These are phyloP conservation scores for Calonectria ilicicola DNA, from an alignment of 2,329 filamentous ascomycete species.

Conservation along the genomic window DNA sequence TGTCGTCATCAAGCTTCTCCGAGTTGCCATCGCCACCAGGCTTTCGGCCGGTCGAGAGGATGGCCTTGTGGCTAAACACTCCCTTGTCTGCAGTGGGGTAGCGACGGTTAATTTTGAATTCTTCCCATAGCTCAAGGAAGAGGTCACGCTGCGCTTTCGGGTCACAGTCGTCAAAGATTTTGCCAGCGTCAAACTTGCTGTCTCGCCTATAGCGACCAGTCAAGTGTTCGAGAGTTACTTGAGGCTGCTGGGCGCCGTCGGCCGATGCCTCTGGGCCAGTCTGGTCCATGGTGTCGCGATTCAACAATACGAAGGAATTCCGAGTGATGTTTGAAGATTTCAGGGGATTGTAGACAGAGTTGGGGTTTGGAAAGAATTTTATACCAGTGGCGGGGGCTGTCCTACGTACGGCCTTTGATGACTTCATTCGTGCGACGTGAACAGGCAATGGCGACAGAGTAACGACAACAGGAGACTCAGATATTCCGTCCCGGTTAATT, in stretches of 20 bases:
- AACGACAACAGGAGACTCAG: too few relatives aligned
- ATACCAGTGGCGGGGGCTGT: too few relatives aligned
- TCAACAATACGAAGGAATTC: background rate
- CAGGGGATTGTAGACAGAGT: too few relatives aligned
- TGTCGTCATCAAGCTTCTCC: background rate
- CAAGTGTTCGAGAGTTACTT: too few relatives aligned
- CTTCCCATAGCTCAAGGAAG: background rate
- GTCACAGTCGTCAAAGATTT: background rate
- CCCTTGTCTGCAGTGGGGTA: background rate
- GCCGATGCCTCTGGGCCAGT: background rate
- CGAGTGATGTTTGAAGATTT: background rate
- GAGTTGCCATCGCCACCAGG: background rate
- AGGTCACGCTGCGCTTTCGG: background rate
- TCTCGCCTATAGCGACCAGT: too few relatives aligned
- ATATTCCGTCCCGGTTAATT: too few relatives aligned
- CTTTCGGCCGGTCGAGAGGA: background rate
- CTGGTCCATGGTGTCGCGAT: background rate
- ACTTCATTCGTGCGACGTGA: too few relatives aligned
- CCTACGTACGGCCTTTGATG: too few relatives aligned
- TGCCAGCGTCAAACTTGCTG: background rate
- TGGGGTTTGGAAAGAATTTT: too few relatives aligned
- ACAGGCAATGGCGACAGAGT: too few relatives aligned
- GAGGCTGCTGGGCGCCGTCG: background rate
- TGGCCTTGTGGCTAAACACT: background rate
- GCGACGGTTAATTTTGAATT: too few relatives aligned